phyloP scores from a whole-genome alignment of 306 rosid species.

The Styphnolobium japonicum region DNA sequence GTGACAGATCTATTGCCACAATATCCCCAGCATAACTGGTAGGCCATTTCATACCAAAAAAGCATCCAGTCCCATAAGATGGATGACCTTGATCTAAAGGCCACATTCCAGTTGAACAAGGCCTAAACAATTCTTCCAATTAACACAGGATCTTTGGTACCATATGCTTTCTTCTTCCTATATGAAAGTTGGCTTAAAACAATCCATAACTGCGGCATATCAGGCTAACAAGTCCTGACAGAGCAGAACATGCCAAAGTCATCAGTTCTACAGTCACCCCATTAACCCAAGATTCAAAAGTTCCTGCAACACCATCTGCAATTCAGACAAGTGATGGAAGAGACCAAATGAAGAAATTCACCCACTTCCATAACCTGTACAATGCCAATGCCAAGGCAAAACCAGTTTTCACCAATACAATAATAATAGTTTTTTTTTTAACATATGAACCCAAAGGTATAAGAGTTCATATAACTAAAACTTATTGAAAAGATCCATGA shows the following conservation, averaged over 20 bases:
- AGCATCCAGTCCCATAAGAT: constrained; percentile 34
- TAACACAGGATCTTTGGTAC: constrained; percentile 42
- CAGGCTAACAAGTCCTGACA: constrained; percentile 41
- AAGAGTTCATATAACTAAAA: too few relatives aligned
- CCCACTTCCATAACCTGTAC: constrained; percentile 40
- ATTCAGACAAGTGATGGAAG: constrained; percentile 46
- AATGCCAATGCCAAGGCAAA: constrained; percentile 30
- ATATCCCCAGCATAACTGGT: constrained; percentile 31
- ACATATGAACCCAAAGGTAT: constrained; percentile 18
- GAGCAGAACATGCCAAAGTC: constrained; percentile 38
- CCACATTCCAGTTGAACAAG: constrained; percentile 31
- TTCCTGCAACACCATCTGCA: constrained; percentile 55
- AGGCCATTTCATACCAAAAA: constrained; percentile 30
- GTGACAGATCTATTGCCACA: constrained; percentile 30
- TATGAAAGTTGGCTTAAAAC: constrained; percentile 33
- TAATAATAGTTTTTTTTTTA: neutral
- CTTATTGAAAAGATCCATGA: too few relatives aligned
- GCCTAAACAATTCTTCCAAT: constrained; percentile 38
- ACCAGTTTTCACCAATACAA: constrained; percentile 23
- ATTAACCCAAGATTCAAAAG: constrained; percentile 36
- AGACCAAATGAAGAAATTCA: constrained; percentile 41
- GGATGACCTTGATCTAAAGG: constrained; percentile 42
- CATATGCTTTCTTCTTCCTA: constrained; percentile 42
- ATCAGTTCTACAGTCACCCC: constrained; percentile 41
- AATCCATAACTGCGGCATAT: constrained; percentile 44